These are phyloP conservation scores for Geranomyces variabilis DNA, from an alignment of 192 early-diverging fungal species.

Conservation along the genomic window DNA sequence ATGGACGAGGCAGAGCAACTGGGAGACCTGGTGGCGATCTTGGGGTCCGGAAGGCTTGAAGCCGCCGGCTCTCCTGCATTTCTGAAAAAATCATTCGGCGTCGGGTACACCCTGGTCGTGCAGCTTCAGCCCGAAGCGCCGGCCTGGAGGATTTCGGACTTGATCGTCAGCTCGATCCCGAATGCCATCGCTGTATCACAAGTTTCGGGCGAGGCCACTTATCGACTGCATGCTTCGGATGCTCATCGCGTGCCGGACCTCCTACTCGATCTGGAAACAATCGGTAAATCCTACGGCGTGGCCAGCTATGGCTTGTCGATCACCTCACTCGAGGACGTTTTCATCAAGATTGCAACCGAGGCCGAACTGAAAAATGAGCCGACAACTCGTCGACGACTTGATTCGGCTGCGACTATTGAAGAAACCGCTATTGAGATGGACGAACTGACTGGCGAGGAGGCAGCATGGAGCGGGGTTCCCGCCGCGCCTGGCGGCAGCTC, in stretches of 20 bases:
- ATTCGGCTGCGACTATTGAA: not conserved
- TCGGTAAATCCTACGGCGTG: conserved; percentile 32
- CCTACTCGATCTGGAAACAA: not conserved
- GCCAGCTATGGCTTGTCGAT: conserved; percentile 46
- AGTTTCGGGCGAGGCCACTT: conserved; percentile 12
- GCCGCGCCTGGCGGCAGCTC: not conserved
- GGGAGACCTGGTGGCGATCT: conserved; percentile 53
- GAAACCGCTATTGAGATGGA: not conserved
- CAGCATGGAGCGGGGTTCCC: not conserved
- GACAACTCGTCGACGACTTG: not conserved
- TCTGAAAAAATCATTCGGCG: conserved; percentile 60
- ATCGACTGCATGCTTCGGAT: conserved; percentile 5
- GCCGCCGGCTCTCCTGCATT: conserved; percentile 59
- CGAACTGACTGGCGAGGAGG: not conserved
- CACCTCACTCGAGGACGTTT: conserved; percentile 57
- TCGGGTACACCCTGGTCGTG: conserved; percentile 57
- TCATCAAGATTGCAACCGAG: conserved; percentile 34
- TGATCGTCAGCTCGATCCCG: conserved; percentile 20
- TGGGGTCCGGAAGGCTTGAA: conserved; percentile 52
- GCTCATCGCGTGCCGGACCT: conserved; percentile 8
- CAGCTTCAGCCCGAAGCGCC: conserved; percentile 33
- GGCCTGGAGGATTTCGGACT: not conserved
- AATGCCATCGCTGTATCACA: not conserved
- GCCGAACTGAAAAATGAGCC: not conserved
- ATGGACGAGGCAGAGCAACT: conserved; percentile 70